Conservation (phyloP, 805 yeast species). For the Yarrowia bubula region DNA sequence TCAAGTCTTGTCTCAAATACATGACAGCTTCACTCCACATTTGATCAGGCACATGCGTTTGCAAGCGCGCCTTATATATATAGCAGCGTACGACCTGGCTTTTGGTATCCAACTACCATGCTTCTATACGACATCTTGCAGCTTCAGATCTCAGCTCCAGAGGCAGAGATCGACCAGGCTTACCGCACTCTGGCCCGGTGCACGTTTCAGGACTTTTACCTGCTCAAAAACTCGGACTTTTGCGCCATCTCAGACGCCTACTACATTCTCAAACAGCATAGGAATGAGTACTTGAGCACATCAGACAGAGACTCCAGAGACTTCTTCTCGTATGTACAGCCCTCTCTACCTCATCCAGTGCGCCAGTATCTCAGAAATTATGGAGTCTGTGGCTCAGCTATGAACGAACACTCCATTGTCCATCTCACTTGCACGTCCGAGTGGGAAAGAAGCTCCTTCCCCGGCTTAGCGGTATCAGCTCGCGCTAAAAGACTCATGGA, state of each 20-base stretch:
- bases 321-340: constrained; percentile 10
- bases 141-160: constrained; percentile 5
- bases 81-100: neutral
- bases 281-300: constrained; percentile 6
- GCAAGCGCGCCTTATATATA: neutral
- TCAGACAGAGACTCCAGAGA: neutral
- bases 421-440: constrained; percentile 14
- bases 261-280: constrained; percentile 8
- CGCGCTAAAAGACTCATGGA: constrained; percentile 10
- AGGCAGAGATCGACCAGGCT: constrained; percentile 12
- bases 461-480: neutral
- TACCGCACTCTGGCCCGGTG: constrained; percentile 10
- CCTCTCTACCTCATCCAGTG: neutral
- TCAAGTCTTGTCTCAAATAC: neutral
- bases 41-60: neutral
- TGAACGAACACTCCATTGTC: neutral
- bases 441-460: constrained; percentile 1
- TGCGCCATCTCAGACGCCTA: constrained; percentile 16
- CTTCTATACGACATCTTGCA: constrained; percentile 9
- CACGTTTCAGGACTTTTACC: constrained; percentile 3
- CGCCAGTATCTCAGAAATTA: constrained; percentile 10
- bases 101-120: neutral
- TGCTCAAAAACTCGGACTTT: neutral
- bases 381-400: neutral
- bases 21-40: neutral